Conservation (phyloP, 1,284 basidiomycete species). For the Rhodotorula sp. region DNA sequence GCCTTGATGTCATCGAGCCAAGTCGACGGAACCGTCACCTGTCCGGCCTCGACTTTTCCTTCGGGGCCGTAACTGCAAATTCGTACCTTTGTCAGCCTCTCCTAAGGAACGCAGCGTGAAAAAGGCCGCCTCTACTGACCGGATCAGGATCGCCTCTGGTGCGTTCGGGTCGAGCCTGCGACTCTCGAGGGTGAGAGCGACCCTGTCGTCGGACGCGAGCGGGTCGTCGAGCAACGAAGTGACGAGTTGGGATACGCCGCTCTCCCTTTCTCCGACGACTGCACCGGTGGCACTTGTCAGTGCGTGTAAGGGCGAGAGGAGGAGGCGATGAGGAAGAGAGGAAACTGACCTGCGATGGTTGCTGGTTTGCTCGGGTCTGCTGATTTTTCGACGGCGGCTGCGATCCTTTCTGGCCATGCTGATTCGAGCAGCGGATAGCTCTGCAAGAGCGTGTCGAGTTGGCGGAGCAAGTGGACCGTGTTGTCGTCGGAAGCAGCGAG, state of each 20-base stretch:
- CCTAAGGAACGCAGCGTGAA: too few species aligned
- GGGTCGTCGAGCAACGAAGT: constrained; percentile 38
- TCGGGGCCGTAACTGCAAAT: constrained; percentile 17
- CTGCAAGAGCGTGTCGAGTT: constrained; percentile 7
- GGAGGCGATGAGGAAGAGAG: neutral
- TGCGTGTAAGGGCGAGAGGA: neutral
- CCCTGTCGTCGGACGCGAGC: constrained; percentile 22
- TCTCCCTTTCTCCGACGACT: constrained; percentile 32
- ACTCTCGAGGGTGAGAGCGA: constrained; percentile 29
- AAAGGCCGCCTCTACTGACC: neutral
- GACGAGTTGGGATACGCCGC: constrained; percentile 17
- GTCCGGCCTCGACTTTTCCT: neutral
- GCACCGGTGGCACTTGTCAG: neutral
- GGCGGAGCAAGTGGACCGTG: constrained; percentile 5
- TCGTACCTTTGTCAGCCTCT: neutral
- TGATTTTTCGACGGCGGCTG: neutral
- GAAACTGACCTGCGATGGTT: constrained; percentile 15
- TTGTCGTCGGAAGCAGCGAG: neutral
- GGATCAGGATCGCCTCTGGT: constrained; percentile 16
- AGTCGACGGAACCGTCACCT: constrained; percentile 16
- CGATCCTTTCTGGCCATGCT: constrained; percentile 18
- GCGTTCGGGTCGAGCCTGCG: constrained; percentile 13
- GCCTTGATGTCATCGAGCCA: constrained; percentile 31
- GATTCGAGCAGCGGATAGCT: constrained; percentile 24
- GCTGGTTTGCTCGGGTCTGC: neutral